Evolutionary conservation across 1,139 yeast genomes (phyloP).

Genomic region (Meyerozyma smithsonii): DNA sequence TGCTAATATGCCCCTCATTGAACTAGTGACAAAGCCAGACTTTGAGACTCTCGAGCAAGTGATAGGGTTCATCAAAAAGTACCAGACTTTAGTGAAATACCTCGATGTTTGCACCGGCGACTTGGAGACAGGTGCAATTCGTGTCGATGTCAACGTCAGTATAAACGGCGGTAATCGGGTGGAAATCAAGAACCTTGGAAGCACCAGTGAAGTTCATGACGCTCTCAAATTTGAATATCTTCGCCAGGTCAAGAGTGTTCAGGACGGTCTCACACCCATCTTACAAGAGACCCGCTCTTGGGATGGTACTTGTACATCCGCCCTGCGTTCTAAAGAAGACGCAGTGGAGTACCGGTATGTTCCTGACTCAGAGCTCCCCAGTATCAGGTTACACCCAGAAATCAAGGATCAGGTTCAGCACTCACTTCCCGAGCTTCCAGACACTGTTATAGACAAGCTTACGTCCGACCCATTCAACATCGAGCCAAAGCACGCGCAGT

Average conservation of each 20-base stretch:
- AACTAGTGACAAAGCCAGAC: slow-evolving; percentile 89
- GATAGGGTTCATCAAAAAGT: slow-evolving; percentile 72
- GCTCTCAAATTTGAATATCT: slow-evolving; percentile 75
- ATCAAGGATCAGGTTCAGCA: slow-evolving; percentile 31
- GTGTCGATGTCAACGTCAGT: slow-evolving; percentile 91
- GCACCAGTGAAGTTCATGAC: slow-evolving; percentile 71
- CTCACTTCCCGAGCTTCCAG: slow-evolving; percentile 61
- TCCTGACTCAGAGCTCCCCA: slow-evolving; percentile 89
- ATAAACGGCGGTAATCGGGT: slow-evolving; percentile 69
- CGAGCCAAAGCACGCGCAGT: slow-evolving; percentile 66
- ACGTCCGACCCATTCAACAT: slow-evolving; percentile 50
- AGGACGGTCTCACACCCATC: slow-evolving; percentile 30
- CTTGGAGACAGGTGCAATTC: slow-evolving; percentile 88
- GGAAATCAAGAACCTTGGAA: slow-evolving; percentile 85
- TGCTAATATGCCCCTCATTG: slow-evolving; percentile 82
- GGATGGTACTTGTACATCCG: slow-evolving; percentile 69
- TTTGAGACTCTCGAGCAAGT: slow-evolving; percentile 66
- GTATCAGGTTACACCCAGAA: slow-evolving; percentile 39
- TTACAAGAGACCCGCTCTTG: slow-evolving; percentile 84
- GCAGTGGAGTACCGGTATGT: slow-evolving; percentile 86
- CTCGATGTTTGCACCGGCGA: slow-evolving; percentile 82
- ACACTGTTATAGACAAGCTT: slow-evolving; percentile 47
- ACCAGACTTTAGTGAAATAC: slow-evolving; percentile 65
- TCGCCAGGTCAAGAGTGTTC: slow-evolving; percentile 53
- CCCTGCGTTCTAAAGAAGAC: slow-evolving; percentile 71